Base-by-base conservation (phyloP, 768 basidiomycete species). In the Suillus weaverae region DNA sequence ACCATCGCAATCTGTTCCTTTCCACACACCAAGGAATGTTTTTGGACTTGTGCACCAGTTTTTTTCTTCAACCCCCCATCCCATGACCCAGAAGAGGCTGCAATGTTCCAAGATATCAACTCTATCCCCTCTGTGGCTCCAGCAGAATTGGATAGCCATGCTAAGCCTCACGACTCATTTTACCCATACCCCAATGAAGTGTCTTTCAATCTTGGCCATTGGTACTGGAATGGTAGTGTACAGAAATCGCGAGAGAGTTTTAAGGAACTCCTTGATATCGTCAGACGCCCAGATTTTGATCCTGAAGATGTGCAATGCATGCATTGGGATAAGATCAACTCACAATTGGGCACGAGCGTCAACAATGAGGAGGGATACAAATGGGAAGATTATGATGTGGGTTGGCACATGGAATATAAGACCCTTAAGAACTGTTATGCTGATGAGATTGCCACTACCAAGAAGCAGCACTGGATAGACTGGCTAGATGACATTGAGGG, bases 401-500 rank as follows among this genome's bases (percentile, higher is more conserved):
- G 69, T 8, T 70, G 70, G 70, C 74, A 77, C 36, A 53, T 63
- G 32, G 67, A 74, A 22, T 43, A 60, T 2, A 56, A 62, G 5
- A 18, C 39, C 7, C 57, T 62, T 0, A 60, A 64, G 5, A 74
- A 72, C 18, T 57, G 48, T 2, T 74, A 74, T n/a, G 46, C 63
- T 0, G 64, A 73, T 0, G 67, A 38, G 0, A 44, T 44, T 7
- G 70, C 75, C 66, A 7, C n/a, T n/a, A 54, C 73, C 0, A 78
- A 77, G 61, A 61, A 57, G 0, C 61, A 63, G 4, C 70, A 70
- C 43, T 73, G 44, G 44, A 9, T 11, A 53, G 62, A 71, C 4
- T 80, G 69, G 63, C 67, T 78, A 3, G 71, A 74, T 20, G 63
- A 72, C 1, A 62, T 70, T 1, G 59, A 63, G 1, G 43, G 26